phyloP scores from a whole-genome alignment of 139 green algal species.

The Yamagishiella unicocca region DNA sequence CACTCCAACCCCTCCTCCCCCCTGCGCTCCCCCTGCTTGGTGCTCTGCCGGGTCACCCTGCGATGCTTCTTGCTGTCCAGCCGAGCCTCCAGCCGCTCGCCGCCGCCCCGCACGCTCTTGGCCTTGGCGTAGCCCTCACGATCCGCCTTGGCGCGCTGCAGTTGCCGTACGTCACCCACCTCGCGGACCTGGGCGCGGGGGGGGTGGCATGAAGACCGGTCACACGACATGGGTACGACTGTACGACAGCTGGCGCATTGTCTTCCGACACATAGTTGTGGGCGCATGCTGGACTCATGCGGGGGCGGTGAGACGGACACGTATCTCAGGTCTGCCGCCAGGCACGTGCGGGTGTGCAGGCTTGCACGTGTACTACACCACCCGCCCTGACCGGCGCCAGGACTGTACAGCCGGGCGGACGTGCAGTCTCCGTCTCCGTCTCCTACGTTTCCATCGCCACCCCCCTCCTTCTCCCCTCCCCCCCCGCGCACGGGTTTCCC shows the following conservation, averaged over 20 bases:
- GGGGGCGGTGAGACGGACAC: too few relatives aligned
- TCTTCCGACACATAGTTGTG: too few relatives aligned
- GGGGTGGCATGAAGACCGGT: neutral
- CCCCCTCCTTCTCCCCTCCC: neutral
- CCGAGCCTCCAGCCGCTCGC: slow-evolving; percentile 75
- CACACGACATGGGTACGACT: too few relatives aligned
- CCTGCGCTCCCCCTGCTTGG: neutral
- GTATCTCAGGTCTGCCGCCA: too few relatives aligned
- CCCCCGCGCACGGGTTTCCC: neutral
- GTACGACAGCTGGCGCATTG: too few relatives aligned
- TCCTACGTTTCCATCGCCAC: too few relatives aligned
- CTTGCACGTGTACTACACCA: too few relatives aligned
- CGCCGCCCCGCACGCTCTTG: slow-evolving; percentile 76
- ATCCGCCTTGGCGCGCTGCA: slow-evolving; percentile 72
- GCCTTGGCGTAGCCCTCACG: slow-evolving; percentile 74
- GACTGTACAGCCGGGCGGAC: too few relatives aligned
- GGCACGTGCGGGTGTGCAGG: too few relatives aligned
- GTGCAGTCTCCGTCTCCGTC: too few relatives aligned
- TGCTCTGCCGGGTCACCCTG: slow-evolving; percentile 13
- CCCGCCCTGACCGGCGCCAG: too few relatives aligned
- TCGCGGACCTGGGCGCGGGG: slow-evolving; percentile 62
- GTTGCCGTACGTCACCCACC: slow-evolving; percentile 49
- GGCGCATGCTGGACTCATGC: too few relatives aligned
- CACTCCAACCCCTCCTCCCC: slow-evolving; percentile 22
- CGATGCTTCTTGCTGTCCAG: slow-evolving; percentile 85